Evolutionary conservation across 1,284 basidiomycete genomes (phyloP).

Genomic region (Chalciporus sp.): DNA sequence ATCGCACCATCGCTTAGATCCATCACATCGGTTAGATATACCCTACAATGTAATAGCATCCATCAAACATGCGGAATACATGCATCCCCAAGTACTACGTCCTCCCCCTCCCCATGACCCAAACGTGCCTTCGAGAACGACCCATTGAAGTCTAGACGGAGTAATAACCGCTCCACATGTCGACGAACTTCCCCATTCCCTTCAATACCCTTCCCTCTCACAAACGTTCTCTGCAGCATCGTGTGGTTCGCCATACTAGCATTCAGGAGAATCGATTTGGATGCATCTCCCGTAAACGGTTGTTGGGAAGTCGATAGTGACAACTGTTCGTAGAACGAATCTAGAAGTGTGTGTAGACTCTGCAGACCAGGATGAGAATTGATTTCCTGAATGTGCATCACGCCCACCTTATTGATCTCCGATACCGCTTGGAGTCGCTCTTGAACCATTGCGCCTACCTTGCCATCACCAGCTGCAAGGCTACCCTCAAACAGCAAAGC

Average conservation of each 20-base stretch:
- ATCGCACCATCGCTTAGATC: constrained; percentile 2
- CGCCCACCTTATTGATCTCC: constrained; percentile 70
- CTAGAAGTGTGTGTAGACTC: constrained; percentile 64
- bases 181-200: constrained; percentile 66
- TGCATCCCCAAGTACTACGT: no score
- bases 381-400: constrained; percentile 5
- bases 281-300: constrained; percentile 63
- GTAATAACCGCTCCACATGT: constrained; percentile 80
- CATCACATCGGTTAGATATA: background rate
- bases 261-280: constrained; percentile 67
- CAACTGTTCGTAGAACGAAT: constrained; percentile 78
- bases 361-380: constrained; percentile 30
- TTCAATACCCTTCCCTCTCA: constrained; percentile 51
- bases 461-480: constrained; percentile 50
- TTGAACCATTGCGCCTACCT: constrained; percentile 68
- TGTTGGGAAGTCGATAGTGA: constrained; percentile 73
- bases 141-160: constrained; percentile 86
- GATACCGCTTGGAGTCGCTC: constrained; percentile 68
- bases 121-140: constrained; percentile 59
- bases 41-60: no score
- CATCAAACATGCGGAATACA: background rate
- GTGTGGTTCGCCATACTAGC: constrained; percentile 63
- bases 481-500: constrained; percentile 81
- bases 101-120: background rate
- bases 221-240: constrained; percentile 49